These are phyloP conservation scores for Primulina eburnea DNA, from an alignment of 257 asterid genomes.

Conservation along the genomic window DNA sequence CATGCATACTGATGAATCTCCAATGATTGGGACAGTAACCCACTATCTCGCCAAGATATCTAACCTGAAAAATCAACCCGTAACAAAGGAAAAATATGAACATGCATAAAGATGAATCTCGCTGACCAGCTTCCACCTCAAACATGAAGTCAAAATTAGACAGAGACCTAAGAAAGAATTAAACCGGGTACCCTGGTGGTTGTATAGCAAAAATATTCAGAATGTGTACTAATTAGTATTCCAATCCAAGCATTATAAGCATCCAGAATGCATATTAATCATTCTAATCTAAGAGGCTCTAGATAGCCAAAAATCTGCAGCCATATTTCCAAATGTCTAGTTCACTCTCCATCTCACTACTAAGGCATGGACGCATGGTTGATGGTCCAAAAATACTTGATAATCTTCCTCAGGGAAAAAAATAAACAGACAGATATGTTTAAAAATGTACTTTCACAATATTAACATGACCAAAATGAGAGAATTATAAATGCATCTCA, in stretches of 20 bases:
- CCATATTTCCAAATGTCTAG: slow-evolving; percentile 3
- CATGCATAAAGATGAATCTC: background rate
- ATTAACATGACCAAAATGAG: background rate
- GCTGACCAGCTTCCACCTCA: background rate
- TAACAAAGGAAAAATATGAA: background rate
- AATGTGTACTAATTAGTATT: background rate
- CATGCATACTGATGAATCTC: background rate
- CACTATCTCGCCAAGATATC: slow-evolving; percentile 83
- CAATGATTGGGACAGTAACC: slow-evolving; percentile 49
- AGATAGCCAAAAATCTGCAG: background rate
- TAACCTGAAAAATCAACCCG: slow-evolving; percentile 47
- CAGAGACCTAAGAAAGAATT: background rate
- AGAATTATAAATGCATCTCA: slow-evolving; percentile 12
- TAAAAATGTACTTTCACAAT: background rate
- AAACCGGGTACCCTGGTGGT: background rate
- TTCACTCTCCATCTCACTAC: background rate
- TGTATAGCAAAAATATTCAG: background rate
- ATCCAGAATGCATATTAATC: background rate
- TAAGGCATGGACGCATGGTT: slow-evolving; percentile 5
- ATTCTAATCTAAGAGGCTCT: slow-evolving; percentile 10
- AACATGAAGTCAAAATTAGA: background rate
- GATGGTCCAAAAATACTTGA: background rate
- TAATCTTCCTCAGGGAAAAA: background rate
- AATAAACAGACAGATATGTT: too few relatives aligned
- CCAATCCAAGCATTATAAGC: background rate